Percentiles rank a stretch among this genome's conserved stretches.
Evolutionary conservation across 768 basidiomycete species (phyloP).

Genomic region (Pleurotus salmoneostramineus): DNA sequence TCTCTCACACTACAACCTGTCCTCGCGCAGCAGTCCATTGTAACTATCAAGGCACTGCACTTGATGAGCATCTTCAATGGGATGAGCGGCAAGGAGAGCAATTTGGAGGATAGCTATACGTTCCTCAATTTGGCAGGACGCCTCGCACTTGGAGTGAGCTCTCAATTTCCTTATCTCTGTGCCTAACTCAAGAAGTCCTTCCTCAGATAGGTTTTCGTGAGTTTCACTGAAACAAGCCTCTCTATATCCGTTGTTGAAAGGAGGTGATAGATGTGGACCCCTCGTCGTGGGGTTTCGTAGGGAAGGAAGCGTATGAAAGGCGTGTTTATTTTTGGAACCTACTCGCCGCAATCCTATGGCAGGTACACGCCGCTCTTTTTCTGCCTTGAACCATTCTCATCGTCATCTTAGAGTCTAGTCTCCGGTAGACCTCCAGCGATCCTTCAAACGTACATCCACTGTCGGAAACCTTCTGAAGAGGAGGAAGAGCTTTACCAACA

Average conservation of each 20-base stretch:
- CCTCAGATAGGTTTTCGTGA: conserved; percentile 40
- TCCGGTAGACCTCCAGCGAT: conserved; percentile 47
- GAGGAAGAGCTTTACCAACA: conserved; percentile 42
- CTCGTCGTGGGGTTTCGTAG: conserved; percentile 44
- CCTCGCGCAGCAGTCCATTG: conserved; percentile 37
- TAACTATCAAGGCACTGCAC: conserved; percentile 45
- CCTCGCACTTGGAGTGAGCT: conserved; percentile 40
- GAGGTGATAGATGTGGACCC: conserved; percentile 41
- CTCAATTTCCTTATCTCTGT: conserved; percentile 3
- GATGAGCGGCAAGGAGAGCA: conserved; percentile 48
- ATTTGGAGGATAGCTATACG: conserved; percentile 41
- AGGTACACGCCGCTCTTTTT: conserved; percentile 26
- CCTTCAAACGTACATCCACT: conserved; percentile 38
- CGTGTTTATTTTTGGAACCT: conserved; percentile 56
- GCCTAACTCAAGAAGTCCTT: not conserved
- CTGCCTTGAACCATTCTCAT: not conserved
- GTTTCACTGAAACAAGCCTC: conserved; percentile 15
- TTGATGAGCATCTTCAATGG: conserved; percentile 53
- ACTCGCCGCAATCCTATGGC: conserved; percentile 44
- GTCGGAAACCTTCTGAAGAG: conserved; percentile 37
- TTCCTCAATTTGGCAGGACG: conserved; percentile 45
- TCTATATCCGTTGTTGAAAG: too few relatives aligned
- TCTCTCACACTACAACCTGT: conserved; percentile 43
- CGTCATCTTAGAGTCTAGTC: conserved; percentile 31
- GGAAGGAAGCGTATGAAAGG: conserved; percentile 48